Conservation (phyloP, 176 grass and related monocot genomes). For the Stipa capillata region DNA sequence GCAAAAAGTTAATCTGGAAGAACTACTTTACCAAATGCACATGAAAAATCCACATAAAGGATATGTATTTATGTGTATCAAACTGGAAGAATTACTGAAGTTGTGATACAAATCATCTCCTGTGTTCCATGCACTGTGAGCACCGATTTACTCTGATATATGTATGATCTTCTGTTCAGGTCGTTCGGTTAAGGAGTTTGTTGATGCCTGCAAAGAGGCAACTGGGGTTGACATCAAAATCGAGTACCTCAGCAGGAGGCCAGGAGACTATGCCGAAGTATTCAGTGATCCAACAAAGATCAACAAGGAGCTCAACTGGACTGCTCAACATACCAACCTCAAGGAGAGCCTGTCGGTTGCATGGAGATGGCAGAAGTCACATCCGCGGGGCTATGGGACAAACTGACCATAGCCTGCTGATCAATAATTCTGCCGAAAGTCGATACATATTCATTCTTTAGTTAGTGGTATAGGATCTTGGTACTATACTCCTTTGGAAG, state of each 20-base stretch:
- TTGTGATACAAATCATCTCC: too few species aligned
- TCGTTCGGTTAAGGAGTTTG: slow-evolving; percentile 78
- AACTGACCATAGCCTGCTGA: slow-evolving; percentile 19
- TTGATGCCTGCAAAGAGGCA: slow-evolving; percentile 74
- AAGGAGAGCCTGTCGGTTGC: slow-evolving; percentile 57
- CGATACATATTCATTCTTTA: slow-evolving; percentile 39
- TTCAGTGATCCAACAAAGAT: slow-evolving; percentile 76
- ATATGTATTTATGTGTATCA: not conserved
- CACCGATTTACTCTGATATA: slow-evolving; percentile 10
- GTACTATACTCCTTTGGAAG: not conserved
- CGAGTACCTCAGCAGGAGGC: slow-evolving; percentile 59
- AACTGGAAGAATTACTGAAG: not conserved
- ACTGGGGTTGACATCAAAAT: slow-evolving; percentile 65
- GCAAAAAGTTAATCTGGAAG: not conserved
- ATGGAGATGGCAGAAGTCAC: slow-evolving; percentile 74
- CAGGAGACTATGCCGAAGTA: slow-evolving; percentile 84
- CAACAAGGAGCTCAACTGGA: slow-evolving; percentile 70
- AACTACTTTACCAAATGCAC: not conserved
- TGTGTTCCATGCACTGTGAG: too few species aligned
- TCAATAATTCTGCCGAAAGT: slow-evolving; percentile 21
- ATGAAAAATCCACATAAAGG: not conserved
- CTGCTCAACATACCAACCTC: slow-evolving; percentile 51
- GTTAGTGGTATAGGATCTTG: slow-evolving; percentile 40
- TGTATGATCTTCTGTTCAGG: slow-evolving; percentile 33
- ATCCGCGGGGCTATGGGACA: slow-evolving; percentile 46